phyloP scores from a whole-genome alignment of 768 basidiomycete genomes.

The Phaffia australis region DNA sequence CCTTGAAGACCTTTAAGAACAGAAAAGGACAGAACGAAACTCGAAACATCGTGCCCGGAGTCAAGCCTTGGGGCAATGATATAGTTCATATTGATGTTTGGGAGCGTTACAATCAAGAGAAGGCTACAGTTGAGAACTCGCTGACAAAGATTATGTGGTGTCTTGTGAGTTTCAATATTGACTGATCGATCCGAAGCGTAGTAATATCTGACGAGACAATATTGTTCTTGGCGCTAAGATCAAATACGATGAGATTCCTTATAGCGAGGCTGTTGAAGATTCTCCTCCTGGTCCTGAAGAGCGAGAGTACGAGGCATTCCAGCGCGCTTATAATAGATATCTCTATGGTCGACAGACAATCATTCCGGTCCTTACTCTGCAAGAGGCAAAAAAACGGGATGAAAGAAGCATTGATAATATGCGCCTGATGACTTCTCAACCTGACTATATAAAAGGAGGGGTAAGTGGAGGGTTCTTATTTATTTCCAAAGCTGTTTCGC shows the following conservation, averaged over 20 bases:
- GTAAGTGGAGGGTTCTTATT: slow-evolving; percentile 26
- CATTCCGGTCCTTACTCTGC: slow-evolving; percentile 46
- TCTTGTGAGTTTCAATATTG: slow-evolving; percentile 13
- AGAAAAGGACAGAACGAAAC: slow-evolving; percentile 34
- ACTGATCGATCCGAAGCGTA: neutral
- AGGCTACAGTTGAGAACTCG: no score
- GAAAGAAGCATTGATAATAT: slow-evolving; percentile 38
- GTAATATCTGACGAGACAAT: neutral
- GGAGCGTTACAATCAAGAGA: slow-evolving; percentile 53
- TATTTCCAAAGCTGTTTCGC: neutral
- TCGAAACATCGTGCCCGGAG: slow-evolving; percentile 36
- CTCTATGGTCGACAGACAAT: slow-evolving; percentile 52
- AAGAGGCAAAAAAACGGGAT: slow-evolving; percentile 32
- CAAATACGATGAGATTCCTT: neutral
- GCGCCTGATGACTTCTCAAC: slow-evolving; percentile 47
- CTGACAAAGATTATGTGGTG: slow-evolving; percentile 10
- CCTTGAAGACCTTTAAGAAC: slow-evolving; percentile 34
- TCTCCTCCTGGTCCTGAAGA: slow-evolving; percentile 54
- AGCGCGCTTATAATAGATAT: slow-evolving; percentile 56
- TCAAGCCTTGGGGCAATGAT: neutral
- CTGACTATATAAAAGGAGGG: slow-evolving; percentile 48
- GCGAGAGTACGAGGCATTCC: slow-evolving; percentile 53
- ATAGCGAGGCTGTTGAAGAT: slow-evolving; percentile 64
- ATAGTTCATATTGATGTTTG: neutral
- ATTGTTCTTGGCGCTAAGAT: no score